Percentiles rank a stretch among this genome's conserved stretches.
phyloP scores from a whole-genome alignment of 345 rosid genomes.

The Combretum micranthum region DNA sequence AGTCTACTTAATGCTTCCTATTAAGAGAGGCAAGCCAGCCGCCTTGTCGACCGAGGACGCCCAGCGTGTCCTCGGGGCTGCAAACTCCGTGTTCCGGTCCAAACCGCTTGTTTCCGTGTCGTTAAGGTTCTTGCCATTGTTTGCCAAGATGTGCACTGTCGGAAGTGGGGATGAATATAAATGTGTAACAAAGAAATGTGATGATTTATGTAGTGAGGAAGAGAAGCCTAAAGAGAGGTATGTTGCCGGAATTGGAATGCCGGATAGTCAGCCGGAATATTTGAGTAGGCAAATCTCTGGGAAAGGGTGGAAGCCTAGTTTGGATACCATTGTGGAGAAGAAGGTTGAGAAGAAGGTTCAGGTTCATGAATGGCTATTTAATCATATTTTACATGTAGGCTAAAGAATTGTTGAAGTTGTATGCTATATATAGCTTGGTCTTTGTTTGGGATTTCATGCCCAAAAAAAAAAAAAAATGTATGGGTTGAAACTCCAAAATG shows the following conservation, averaged over 20 bases:
- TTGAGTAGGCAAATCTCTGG: conserved; percentile 58
- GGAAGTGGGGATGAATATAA: conserved; percentile 10
- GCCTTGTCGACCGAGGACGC: conserved; percentile 45
- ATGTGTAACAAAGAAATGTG: conserved; percentile 7
- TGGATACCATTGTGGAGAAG: conserved; percentile 73
- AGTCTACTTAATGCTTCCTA: conserved; percentile 57
- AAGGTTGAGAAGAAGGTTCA: conserved; percentile 34
- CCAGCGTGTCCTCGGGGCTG: conserved; percentile 29
- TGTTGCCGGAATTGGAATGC: conserved; percentile 4
- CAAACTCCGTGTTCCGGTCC: conserved; percentile 43
- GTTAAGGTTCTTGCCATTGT: conserved; percentile 41
- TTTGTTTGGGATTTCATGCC: too few relatives aligned
- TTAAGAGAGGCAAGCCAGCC: conserved; percentile 36
- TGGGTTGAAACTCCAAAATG: too few relatives aligned
- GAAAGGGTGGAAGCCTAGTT: conserved; percentile 78
- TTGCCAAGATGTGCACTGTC: conserved; percentile 29
- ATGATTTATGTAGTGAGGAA: conserved; percentile 1
- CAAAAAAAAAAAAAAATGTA: too few relatives aligned
- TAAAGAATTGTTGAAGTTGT: too few relatives aligned
- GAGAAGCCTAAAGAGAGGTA: not conserved
- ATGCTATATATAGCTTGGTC: too few relatives aligned
- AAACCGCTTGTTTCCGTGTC: conserved; percentile 12
- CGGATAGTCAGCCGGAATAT: conserved; percentile 31
- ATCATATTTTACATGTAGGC: not conserved
- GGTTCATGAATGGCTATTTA: conserved; percentile 33